Base-by-base conservation (phyloP, 306 rosid genomes). In the Cicer judaicum region DNA sequence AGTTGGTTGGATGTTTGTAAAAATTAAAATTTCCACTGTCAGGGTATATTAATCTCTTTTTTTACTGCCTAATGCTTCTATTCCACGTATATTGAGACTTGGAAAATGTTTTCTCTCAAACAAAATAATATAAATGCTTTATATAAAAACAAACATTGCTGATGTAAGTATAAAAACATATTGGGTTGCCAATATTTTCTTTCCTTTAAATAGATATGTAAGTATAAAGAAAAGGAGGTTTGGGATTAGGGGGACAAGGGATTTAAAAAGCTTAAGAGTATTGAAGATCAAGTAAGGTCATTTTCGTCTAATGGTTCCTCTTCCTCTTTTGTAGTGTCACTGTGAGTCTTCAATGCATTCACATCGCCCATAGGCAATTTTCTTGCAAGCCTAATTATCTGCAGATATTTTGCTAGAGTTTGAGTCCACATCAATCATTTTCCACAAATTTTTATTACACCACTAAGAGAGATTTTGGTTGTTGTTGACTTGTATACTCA, bases 311-410 rank as follows among this genome's bases (percentile, higher is more conserved):
- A 80, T 18, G 83, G 77, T 66, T 88, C 83, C 62, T 81, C 96
- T 16, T 81, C 84, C 21, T 86, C 89, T 44, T 79, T 79, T 11
- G 60, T 39, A 18, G 73, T 76, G 38, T 70, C 75, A 24, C 40
- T 55, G 14, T 2, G 2, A 7, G 76, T 72, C 82, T 81, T 89
- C 1, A 88, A 78, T 75, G 82, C 87, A 80, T 85, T 85, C 72
- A 91, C 88, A 72, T 93, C 96, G 5, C 98, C 94, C 0, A 89
- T 89, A 2, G 98, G 98, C 60, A 93, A 88, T 78, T 93, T 93
- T 83, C 92, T 85, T 1, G 96, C 92, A 78, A 93, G 96, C 87
- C 85, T 91, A 72, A 93, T 87, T 72, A 93, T 86, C 97, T 93
- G 93, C 86, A 79, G 34, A 42, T 42, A 81, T 66, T 77, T 59